Base-by-base conservation (phyloP, 1,139 yeast genomes). In the Dujonia santamariae region DNA sequence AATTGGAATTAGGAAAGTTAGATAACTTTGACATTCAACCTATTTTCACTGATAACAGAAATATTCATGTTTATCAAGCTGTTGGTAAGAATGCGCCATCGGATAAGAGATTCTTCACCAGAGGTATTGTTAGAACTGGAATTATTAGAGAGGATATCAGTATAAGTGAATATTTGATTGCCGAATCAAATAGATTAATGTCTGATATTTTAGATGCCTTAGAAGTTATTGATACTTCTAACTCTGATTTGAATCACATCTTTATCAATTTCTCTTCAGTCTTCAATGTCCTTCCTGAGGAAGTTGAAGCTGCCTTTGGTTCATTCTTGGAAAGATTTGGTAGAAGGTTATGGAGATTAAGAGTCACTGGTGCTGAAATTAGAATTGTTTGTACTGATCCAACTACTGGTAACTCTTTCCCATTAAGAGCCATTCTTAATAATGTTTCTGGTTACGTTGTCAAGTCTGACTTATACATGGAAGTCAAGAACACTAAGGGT, bases 261-360 rank as follows among this genome's bases (percentile, higher is more conserved):
- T 94, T 92, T 67, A 90, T 92, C 61, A 90, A 92, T 67, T 92
- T 92, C 62, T 84, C 96, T 32, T 95, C 96, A 42, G 92, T 86
- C 23, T 92, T 94, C 72, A 88, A 88, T 48, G 85, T 92, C 39
- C 79, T 85, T 39, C 97, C 97, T 32, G 87, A 84, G 51, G 97
- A 92, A 63, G 97, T 92, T 44, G 97, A 90, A 63, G 90, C 92
- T 42, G 97, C 98, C 7, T 88, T 92, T 61, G 97, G 96, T 43
- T 94, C 96, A 16, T 92, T 92, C 79, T 74, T 94, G 66, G 97
- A 92, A 64, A 81, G 98, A 64, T 92, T 92, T 48, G 98, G 98
- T 44, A 80, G 97, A 68, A 79, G 97, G 61, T 75, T 92, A 54
- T 86, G 97, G 95, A 80, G 97, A 67, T 75, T 94, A 53, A 81